Evolutionary conservation across 805 yeast species (phyloP), one percentile per base, ranked within the genome.

Genomic region (Brettanomyces sp.): DNA sequence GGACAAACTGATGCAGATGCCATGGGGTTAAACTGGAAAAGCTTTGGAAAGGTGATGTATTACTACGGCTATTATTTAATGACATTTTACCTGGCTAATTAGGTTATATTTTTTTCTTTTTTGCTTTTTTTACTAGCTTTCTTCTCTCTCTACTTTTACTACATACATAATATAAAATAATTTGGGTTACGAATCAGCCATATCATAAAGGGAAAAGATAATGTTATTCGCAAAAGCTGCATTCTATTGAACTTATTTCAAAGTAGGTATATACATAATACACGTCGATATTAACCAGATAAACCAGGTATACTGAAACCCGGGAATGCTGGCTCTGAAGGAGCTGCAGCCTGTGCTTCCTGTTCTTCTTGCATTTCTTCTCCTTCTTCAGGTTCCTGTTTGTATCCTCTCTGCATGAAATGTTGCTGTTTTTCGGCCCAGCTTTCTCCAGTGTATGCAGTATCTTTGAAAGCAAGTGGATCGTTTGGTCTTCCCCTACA

Each of bases 401-500:
- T 36, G 33, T 33, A 37, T 14, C 38, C 36, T n/a, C 45, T 44
- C 13, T 43, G 41, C n/a, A 33, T 36, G n/a, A 32, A 36, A 23
- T 40, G 44, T 24, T 54, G 61, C 43, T 58, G 64, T 22, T 52
- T 53, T 28, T 56, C 60, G 9, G 50, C 44, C 60, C 63, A 58
- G 1, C 57, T 47, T 33, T 59, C 64, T 5, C 67, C 67, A 1
- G 87, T 82, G 64, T 89, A 88, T 47, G 87, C 80, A 13, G 87
- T 84, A 61, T 87, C 96, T 52, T 80, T 78, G 67, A 79, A 88
- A 3, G 86, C 85, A 58, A 76, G 77, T 1, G 87, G 84, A 66
- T 93, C 99, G 54, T 82, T 83, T 2, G 97, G 96, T 59, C 95
- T 73, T 1, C 95, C 84, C 44, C 99, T 72, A 30, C 90, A 80